Evolutionary conservation across 768 basidiomycete species (phyloP).

Genomic region (Terana coerulea): DNA sequence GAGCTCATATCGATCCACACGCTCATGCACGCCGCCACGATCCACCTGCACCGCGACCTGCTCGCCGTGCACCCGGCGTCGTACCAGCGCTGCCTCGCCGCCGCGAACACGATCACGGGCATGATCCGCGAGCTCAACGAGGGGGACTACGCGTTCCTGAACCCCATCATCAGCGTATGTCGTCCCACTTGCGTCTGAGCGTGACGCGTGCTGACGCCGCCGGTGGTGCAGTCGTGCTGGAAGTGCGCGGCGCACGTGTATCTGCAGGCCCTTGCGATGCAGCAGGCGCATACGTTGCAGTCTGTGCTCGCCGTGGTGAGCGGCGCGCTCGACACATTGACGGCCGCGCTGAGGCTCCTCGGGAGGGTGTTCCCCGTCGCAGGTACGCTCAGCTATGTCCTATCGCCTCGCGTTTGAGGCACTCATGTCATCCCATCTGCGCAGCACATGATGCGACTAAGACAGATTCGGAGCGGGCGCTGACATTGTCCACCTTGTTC

Average conservation of each 20-base stretch:
- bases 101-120: slow-evolving; percentile 40
- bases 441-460: slow-evolving; percentile 6
- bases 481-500: slow-evolving; percentile 1
- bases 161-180: slow-evolving; percentile 53
- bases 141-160: slow-evolving; percentile 48
- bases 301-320: slow-evolving; percentile 20
- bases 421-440: neutral
- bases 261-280: slow-evolving; percentile 28
- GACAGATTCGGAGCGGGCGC: slow-evolving; percentile 3
- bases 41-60: slow-evolving; percentile 45
- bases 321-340: slow-evolving; percentile 31
- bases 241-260: slow-evolving; percentile 35
- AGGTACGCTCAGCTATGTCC: slow-evolving; percentile 23
- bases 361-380: slow-evolving; percentile 35
- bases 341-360: slow-evolving; percentile 33
- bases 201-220: neutral
- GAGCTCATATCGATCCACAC: slow-evolving; percentile 47
- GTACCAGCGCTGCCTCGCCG: slow-evolving; percentile 38
- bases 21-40: slow-evolving; percentile 44
- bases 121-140: slow-evolving; percentile 46
- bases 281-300: slow-evolving; percentile 20
- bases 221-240: slow-evolving; percentile 34
- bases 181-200: neutral
- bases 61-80: slow-evolving; percentile 27
- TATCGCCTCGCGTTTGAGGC: neutral